Percentiles rank a stretch among this genome's conserved stretches.
Conservation (phyloP, 2,329 filamentous ascomycete species). For the Fusarium praegraminearum region DNA sequence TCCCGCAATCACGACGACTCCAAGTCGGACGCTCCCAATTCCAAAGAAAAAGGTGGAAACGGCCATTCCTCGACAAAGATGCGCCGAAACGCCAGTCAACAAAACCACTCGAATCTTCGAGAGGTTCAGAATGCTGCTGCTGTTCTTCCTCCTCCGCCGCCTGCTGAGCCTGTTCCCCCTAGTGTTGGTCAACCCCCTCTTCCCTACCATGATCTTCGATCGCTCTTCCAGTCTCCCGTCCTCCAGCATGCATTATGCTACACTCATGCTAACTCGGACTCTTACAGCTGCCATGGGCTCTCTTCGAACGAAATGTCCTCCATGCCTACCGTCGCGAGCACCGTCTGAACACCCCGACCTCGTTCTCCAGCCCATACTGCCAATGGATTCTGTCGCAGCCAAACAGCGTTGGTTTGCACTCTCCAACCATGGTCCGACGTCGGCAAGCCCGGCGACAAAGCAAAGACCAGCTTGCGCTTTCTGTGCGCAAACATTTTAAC, state of each 20-base stretch:
- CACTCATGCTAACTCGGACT: conserved; percentile 25
- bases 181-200: conserved; percentile 49
- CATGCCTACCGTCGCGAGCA: conserved; percentile 82
- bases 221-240: neutral
- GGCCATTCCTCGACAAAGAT: conserved; percentile 65
- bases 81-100: conserved; percentile 66
- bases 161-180: conserved; percentile 50
- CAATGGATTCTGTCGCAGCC: conserved; percentile 71
- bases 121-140: conserved; percentile 58
- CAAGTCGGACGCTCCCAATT: conserved; percentile 56
- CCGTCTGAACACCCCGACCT: conserved; percentile 75
- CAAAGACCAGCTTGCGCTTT: conserved; percentile 77
- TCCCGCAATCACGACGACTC: conserved; percentile 61
- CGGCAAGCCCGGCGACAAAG: conserved; percentile 74
- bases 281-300: conserved; percentile 72
- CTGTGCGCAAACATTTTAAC: conserved; percentile 87
- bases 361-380: conserved; percentile 74
- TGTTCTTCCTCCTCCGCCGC: conserved; percentile 48
- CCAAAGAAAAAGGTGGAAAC: conserved; percentile 61
- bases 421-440: conserved; percentile 79
- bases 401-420: conserved; percentile 75
- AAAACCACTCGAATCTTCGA: conserved; percentile 60
- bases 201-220: conserved; percentile 18
- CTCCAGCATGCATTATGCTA: neutral
- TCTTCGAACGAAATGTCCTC: conserved; percentile 74